Base-by-base conservation (phyloP, 2,329 filamentous ascomycete species). In the Cladosporium austrohemisphaericum region DNA sequence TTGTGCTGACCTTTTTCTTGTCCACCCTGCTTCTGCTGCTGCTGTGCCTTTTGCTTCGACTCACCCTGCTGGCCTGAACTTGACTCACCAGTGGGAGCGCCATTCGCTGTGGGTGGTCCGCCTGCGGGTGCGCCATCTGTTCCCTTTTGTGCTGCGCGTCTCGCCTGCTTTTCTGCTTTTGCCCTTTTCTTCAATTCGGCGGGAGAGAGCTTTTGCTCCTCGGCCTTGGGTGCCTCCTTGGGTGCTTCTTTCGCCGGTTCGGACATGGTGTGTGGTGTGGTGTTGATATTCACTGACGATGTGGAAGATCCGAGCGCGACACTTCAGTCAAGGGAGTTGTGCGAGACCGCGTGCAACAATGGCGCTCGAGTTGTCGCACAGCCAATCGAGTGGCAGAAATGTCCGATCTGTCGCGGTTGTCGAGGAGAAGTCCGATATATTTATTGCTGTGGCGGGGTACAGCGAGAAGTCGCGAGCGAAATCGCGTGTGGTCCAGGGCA, bases 91-190 rank as follows among this genome's bases (percentile, higher is more conserved):
- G 51, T 26, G 6, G 28, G 25, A 13, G 47, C 46, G 20, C 56
- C 53, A 47, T 56, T 59, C 5, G 44, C 44, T 38, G 52, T 45
- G 13, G 53, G 50, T 54, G 43, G 49, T 25, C 35, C 52, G 44
- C 35, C 49, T 37, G 41, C 26, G 33, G 50, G 33, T 2, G 54
- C 58, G 13, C 57, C 60, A 25, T 53, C 50, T 29, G 58, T 52
- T 43, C 62, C 63, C 51, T 65, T 66, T 51, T 63, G 58, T 41
- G 64, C 63, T 41, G 86, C 88, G 72, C 92, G 80, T 53, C 88
- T 79, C 38, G 90, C 90, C 45, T 87, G 86, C 73, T 96, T 97
- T 67, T 96, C 92, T 25, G 88, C 91, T 68, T 95, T 92, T 54
- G 86, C 85, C 66, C 82, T 84, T 62, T 91, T 92, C 72, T 97